phyloP scores from a whole-genome alignment of 768 basidiomycete genomes.

The Rhodotorula toruloides region DNA sequence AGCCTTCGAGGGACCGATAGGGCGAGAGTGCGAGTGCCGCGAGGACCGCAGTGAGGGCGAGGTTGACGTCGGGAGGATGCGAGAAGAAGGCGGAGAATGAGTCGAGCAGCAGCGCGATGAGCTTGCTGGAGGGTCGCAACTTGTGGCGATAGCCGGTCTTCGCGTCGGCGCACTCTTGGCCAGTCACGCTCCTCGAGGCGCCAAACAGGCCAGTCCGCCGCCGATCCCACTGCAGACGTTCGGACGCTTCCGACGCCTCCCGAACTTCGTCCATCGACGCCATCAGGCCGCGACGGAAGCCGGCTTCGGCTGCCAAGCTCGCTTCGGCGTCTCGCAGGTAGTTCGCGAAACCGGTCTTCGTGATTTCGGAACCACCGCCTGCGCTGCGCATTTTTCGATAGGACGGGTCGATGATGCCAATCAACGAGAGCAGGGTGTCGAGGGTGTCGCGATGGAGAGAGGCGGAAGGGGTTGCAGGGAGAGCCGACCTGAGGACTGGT shows the following conservation, averaged over 20 bases:
- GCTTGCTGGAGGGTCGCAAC: slow-evolving; percentile 70
- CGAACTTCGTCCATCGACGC: slow-evolving; percentile 7
- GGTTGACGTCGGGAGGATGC: slow-evolving; percentile 78
- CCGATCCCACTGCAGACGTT: slow-evolving; percentile 1
- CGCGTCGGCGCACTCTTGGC: slow-evolving; percentile 7
- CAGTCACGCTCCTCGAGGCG: not conserved
- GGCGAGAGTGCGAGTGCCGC: slow-evolving; percentile 79
- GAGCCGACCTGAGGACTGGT: slow-evolving; percentile 5
- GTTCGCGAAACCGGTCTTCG: slow-evolving; percentile 40
- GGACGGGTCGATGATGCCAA: slow-evolving; percentile 41
- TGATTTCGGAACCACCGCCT: slow-evolving; percentile 22
- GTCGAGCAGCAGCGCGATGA: slow-evolving; percentile 66
- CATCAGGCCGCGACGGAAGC: slow-evolving; percentile 35
- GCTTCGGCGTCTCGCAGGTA: slow-evolving; percentile 45
- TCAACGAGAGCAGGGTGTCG: slow-evolving; percentile 44
- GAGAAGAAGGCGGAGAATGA: slow-evolving; percentile 72
- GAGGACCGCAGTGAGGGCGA: slow-evolving; percentile 76
- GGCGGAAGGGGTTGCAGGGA: slow-evolving; percentile 28
- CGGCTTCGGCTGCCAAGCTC: slow-evolving; percentile 20
- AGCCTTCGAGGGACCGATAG: slow-evolving; percentile 76
- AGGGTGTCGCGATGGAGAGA: slow-evolving; percentile 40
- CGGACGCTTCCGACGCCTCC: slow-evolving; percentile 1
- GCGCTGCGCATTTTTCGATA: slow-evolving; percentile 8
- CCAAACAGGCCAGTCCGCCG: slow-evolving; percentile 27
- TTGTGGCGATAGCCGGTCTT: slow-evolving; percentile 52